phyloP scores from a whole-genome alignment of 1,139 yeast genomes.

The Blastobotrys raffinosifermentans region DNA sequence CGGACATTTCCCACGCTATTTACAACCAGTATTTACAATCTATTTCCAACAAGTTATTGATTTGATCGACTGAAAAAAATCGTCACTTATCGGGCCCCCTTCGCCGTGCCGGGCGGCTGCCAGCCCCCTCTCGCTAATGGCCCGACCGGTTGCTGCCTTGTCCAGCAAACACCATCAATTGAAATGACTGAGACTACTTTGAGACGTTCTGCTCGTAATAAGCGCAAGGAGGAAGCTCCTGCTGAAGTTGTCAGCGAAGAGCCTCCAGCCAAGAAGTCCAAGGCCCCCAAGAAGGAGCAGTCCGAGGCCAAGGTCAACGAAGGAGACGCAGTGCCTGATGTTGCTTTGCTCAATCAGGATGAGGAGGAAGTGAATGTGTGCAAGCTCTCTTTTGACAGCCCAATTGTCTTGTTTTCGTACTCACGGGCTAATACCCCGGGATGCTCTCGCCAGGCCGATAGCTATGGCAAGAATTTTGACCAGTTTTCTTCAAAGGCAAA shows the following conservation, averaged over 20 bases:
- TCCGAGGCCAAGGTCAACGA: slow-evolving; percentile 23
- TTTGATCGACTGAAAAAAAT: too few species aligned
- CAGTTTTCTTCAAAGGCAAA: slow-evolving; percentile 42
- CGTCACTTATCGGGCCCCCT: too few species aligned
- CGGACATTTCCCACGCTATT: not conserved
- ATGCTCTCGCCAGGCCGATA: slow-evolving; percentile 85
- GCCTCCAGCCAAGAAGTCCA: slow-evolving; percentile 2
- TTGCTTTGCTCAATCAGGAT: slow-evolving; percentile 57
- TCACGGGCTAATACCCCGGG: slow-evolving; percentile 96
- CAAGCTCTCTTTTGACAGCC: slow-evolving; percentile 18
- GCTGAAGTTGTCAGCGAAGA: slow-evolving; percentile 10
- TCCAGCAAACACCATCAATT: not conserved
- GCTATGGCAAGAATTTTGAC: slow-evolving; percentile 64
- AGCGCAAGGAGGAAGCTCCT: slow-evolving; percentile 5
- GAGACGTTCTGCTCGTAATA: slow-evolving; percentile 13
- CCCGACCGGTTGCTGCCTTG: too few species aligned
- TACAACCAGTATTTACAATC: not conserved
- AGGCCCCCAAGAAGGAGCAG: slow-evolving; percentile 2
- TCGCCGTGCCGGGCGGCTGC: too few species aligned
- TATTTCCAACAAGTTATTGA: too few species aligned
- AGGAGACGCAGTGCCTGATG: slow-evolving; percentile 70
- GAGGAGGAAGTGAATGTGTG: slow-evolving; percentile 44
- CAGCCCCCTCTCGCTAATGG: too few species aligned
- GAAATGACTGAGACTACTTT: slow-evolving; percentile 11
- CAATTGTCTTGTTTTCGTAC: slow-evolving; percentile 49